Base-by-base conservation (phyloP, 768 basidiomycete species). In the Solioccasus polychromus region DNA sequence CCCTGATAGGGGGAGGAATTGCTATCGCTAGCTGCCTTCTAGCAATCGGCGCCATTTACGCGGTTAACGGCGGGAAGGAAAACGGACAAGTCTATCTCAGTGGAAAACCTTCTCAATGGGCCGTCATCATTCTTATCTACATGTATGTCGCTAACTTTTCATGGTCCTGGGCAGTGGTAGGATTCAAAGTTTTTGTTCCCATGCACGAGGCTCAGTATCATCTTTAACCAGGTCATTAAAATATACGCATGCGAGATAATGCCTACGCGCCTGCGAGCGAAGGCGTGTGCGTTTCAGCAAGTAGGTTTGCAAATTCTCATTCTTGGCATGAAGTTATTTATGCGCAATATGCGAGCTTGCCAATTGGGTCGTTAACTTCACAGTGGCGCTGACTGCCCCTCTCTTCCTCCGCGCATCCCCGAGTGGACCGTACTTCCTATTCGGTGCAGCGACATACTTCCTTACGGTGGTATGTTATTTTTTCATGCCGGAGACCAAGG, bases 371-470 rank as follows among this genome's bases (percentile, higher is more conserved):
- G 60, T 75, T 18, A 75, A 75, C 59, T 75, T 69, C 51, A 41
- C 61, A 25, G 69, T 77, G 46, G 72, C 75, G 9, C 62, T 73
- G 53, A 66, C 74, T 19, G 72, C 75, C 12, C 73, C 76, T 15
- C 57, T 74, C 26, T 78, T 77, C 63, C 68, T 77, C 38, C 58
- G 63, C 3, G 57, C 63, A 35, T 74, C 71, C 7, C 64, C 68
- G 7, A 76, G 69, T 2, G 75, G 72, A 2, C 72, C 73, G 1
- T 76, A 75, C 52, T 77, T 77, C 59, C 54, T 75, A 35, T 77
- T 75, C 42, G 69, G 71, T 22, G 51, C 52, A n/a, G 69, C 63
- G 36, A 55, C 67, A 15, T 61, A 67, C 32, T 46, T 74, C 34
- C 65, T 68, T 20, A 68, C 68, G 12, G 7, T 71, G 19, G 64